phyloP scores from a whole-genome alignment of 495 filamentous ascomycete genomes.

The Annulohypoxylon nitens region DNA sequence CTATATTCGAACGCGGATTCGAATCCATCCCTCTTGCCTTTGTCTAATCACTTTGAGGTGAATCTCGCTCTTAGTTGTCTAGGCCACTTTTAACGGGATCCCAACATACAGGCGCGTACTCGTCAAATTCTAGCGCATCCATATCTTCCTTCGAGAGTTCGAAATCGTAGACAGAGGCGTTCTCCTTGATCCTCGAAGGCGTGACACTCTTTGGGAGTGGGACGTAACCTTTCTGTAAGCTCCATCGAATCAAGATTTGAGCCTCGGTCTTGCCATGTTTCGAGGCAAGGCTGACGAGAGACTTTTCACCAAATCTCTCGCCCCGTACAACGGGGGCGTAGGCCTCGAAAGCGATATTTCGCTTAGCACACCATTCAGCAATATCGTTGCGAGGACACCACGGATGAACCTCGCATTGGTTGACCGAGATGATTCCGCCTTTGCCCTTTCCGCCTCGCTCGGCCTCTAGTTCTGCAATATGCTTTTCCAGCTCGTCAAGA shows the following conservation, averaged over 20 bases:
- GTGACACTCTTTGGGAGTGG: conserved; percentile 84
- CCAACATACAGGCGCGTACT: conserved; percentile 78
- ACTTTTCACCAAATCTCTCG: conserved; percentile 73
- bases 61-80: conserved; percentile 39
- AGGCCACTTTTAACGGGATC: conserved; percentile 70
- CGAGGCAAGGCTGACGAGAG: conserved; percentile 69
- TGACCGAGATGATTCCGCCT: conserved; percentile 82
- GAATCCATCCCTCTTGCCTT: too few species aligned
- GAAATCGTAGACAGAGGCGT: conserved; percentile 85
- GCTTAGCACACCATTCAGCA: conserved; percentile 76
- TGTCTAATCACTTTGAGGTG: neutral
- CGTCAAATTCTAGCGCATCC: conserved; percentile 62
- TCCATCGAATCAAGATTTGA: conserved; percentile 88
- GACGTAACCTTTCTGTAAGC: conserved; percentile 82
- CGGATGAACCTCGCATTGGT: conserved; percentile 91
- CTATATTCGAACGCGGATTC: neutral
- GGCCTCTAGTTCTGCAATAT: conserved; percentile 74
- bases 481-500: conserved; percentile 77
- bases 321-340: conserved; percentile 83
- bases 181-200: conserved; percentile 75
- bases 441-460: conserved; percentile 71
- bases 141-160: conserved; percentile 75
- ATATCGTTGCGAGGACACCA: conserved; percentile 86
- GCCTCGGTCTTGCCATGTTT: conserved; percentile 80
- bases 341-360: conserved; percentile 80